Percentiles rank a stretch among this genome's conserved stretches.
Evolutionary conservation across 495 filamentous ascomycete genomes (phyloP).

Genomic region (Neohortaea acidophila): DNA sequence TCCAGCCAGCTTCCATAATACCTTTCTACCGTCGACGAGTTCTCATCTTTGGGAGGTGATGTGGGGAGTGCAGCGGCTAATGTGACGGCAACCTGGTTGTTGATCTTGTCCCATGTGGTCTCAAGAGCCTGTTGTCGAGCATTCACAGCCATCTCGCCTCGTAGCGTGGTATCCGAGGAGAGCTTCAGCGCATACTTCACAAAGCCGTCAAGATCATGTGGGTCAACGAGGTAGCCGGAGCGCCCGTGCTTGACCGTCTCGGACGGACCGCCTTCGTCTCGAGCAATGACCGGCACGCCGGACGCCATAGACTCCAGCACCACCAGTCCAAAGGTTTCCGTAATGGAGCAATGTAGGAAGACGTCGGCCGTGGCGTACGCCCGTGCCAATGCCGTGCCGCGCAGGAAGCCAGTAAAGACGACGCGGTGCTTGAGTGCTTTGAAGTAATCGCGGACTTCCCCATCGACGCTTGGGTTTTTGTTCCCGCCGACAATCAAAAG

Average conservation of each 20-base stretch:
- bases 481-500: slow-evolving; percentile 48
- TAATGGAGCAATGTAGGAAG: slow-evolving; percentile 50
- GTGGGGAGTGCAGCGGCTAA: slow-evolving; percentile 31
- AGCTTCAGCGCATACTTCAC: slow-evolving; percentile 32
- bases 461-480: slow-evolving; percentile 40
- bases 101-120: slow-evolving; percentile 50
- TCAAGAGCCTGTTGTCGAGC: slow-evolving; percentile 38
- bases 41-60: neutral
- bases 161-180: slow-evolving; percentile 25
- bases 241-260: slow-evolving; percentile 42
- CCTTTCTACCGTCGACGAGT: neutral
- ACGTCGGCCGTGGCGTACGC: slow-evolving; percentile 46
- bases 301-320: slow-evolving; percentile 53
- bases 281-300: slow-evolving; percentile 46
- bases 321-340: slow-evolving; percentile 51
- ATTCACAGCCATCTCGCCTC: slow-evolving; percentile 26
- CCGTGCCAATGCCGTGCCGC: slow-evolving; percentile 37
- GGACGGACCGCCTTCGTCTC: slow-evolving; percentile 48
- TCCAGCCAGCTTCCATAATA: slow-evolving; percentile 10
- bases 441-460: slow-evolving; percentile 39
- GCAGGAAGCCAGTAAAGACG: slow-evolving; percentile 42
- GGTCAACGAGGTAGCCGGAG: slow-evolving; percentile 42
- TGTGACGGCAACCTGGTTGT: slow-evolving; percentile 43
- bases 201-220: slow-evolving; percentile 38
- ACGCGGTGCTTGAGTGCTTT: slow-evolving; percentile 33